Evolutionary conservation across 441 rosid genomes (phyloP).

Genomic region (Erodium trifolium): DNA sequence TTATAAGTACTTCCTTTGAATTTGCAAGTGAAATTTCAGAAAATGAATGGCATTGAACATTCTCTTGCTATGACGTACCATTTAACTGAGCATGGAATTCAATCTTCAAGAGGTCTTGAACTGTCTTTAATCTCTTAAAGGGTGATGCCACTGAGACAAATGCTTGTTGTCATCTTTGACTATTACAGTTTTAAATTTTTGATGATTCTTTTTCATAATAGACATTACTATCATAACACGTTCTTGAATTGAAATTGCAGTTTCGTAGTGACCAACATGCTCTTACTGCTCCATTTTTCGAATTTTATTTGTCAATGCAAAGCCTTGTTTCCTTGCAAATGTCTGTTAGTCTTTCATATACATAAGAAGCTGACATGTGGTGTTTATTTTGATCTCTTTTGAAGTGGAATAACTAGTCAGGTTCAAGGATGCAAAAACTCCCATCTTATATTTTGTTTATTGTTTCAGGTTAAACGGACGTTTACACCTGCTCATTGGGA

Average conservation of each 20-base stretch:
- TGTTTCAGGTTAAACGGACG: constrained; percentile 71
- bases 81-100: no score
- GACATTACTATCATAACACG: background rate
- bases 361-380: no score
- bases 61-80: background rate
- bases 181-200: no score
- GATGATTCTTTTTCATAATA: background rate
- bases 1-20: no score
- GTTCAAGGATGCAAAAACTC: no score
- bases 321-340: background rate
- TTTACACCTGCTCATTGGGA: constrained; percentile 99
- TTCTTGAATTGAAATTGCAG: no score
- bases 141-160: background rate
- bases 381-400: no score
- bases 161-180: background rate
- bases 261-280: background rate
- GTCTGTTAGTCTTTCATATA: background rate
- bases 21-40: background rate
- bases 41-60: background rate
- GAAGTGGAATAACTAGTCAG: no score
- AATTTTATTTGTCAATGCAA: background rate
- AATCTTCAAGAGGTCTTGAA: no score
- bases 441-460: no score
- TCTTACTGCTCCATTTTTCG: background rate
- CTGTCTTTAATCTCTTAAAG: background rate